Percentiles rank a stretch among this genome's conserved stretches.
phyloP scores from a whole-genome alignment of 73 alveolate species.

The Tetrahymena elliotti region DNA sequence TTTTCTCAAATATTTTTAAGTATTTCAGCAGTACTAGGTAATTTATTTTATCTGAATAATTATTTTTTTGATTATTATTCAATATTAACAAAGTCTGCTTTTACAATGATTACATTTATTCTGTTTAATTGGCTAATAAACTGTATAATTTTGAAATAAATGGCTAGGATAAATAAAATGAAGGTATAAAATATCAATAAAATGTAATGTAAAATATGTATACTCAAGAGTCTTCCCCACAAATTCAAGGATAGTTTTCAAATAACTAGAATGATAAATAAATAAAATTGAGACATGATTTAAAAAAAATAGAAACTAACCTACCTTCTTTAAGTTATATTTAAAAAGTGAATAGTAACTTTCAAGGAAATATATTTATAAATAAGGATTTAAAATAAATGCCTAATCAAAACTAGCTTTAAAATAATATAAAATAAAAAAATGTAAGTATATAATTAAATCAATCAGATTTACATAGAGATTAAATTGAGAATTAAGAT shows the following conservation, averaged over 20 bases:
- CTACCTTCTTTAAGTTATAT: not conserved
- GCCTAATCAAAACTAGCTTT: no score
- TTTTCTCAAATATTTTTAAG: not conserved
- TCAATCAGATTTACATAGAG: not conserved
- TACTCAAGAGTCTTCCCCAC: not conserved
- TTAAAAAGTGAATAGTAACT: not conserved
- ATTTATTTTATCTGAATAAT: not conserved
- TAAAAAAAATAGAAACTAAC: not conserved
- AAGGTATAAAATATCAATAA: no score
- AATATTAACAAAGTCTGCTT: not conserved
- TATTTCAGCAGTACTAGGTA: not conserved
- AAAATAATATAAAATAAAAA: no score
- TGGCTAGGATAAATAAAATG: not conserved
- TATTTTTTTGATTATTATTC: not conserved
- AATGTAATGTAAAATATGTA: no score
- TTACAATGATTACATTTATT: not conserved
- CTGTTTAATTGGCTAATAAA: not conserved
- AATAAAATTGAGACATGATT: no score
- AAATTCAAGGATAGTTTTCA: no score
- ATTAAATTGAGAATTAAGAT: no score
- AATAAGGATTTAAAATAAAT: no score
- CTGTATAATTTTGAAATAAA: not conserved
- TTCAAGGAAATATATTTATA: not conserved
- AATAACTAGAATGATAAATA: no score
- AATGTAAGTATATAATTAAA: not conserved